Evolutionary conservation across 306 rosid species (phyloP).

Genomic region (Trifolium pratense): DNA sequence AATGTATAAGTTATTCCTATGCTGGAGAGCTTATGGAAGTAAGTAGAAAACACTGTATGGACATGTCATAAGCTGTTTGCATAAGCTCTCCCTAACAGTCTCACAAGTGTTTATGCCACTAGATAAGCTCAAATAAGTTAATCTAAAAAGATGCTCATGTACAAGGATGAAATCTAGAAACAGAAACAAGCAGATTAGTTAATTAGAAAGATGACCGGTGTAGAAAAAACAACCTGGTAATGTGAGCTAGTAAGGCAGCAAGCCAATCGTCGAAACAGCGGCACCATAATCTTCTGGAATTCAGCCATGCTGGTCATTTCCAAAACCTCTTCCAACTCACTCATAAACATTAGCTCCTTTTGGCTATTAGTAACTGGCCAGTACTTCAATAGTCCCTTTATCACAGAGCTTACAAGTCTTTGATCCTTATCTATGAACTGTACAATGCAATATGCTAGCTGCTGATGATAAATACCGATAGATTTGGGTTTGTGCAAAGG

Average conservation of each 20-base stretch:
- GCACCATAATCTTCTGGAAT: constrained; percentile 84
- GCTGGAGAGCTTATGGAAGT: not conserved
- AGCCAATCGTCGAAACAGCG: constrained; percentile 74
- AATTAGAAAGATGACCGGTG: not conserved
- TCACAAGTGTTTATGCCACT: not conserved
- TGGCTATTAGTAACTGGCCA: constrained; percentile 99
- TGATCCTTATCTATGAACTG: constrained; percentile 97
- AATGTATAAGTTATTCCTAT: not conserved
- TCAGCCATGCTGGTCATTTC: constrained; percentile 89
- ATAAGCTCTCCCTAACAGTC: not conserved
- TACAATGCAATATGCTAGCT: constrained; percentile 82
- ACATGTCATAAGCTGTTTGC: not conserved
- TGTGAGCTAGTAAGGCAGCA: constrained; percentile 85
- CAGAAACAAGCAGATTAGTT: constrained; percentile 5
- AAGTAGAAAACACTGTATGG: not conserved
- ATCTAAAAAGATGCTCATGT: not conserved
- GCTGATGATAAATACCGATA: constrained; percentile 90
- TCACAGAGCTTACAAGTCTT: constrained; percentile 75
- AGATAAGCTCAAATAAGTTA: not conserved
- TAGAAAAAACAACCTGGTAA: constrained; percentile 74
- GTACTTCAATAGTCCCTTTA: constrained; percentile 85
- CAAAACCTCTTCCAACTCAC: constrained; percentile 94
- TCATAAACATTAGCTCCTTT: constrained; percentile 95
- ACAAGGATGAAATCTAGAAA: constrained; percentile 4
- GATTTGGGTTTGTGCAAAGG: constrained; percentile 98